Conservation (phyloP, 2,329 filamentous ascomycete genomes). For the Phialophora macrospora region DNA sequence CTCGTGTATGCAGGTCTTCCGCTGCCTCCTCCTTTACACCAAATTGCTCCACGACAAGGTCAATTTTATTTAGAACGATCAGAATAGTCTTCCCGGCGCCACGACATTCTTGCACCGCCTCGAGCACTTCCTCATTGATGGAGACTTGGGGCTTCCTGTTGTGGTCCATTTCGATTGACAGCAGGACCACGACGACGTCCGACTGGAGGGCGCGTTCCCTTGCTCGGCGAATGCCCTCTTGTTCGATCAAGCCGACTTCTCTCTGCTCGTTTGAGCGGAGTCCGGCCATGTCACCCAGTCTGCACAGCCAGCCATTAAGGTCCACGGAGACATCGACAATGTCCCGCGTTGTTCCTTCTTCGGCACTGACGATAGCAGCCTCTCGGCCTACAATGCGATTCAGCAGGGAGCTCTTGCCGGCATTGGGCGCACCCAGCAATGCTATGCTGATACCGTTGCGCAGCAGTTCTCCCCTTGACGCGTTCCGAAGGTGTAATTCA, state of each 20-base stretch:
- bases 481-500: slow-evolving; percentile 72
- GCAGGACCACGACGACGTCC: slow-evolving; percentile 81
- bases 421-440: slow-evolving; percentile 88
- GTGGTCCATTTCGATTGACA: slow-evolving; percentile 67
- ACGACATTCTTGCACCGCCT: slow-evolving; percentile 58
- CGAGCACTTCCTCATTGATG: slow-evolving; percentile 62
- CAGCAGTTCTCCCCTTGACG: slow-evolving; percentile 80
- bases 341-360: slow-evolving; percentile 92
- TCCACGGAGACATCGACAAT: slow-evolving; percentile 91
- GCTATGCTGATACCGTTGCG: slow-evolving; percentile 84
- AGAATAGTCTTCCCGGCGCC: slow-evolving; percentile 59
- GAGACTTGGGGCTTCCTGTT: slow-evolving; percentile 41
- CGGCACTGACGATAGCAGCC: slow-evolving; percentile 90
- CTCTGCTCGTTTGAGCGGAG: slow-evolving; percentile 57
- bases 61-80: slow-evolving; percentile 66
- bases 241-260: slow-evolving; percentile 73
- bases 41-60: slow-evolving; percentile 51
- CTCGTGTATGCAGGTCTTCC: slow-evolving; percentile 42
- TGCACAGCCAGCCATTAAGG: slow-evolving; percentile 85
- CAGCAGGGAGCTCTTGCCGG: slow-evolving; percentile 90
- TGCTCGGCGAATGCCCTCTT: slow-evolving; percentile 88
- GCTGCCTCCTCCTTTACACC: slow-evolving; percentile 20
- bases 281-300: slow-evolving; percentile 94
- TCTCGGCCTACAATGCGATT: slow-evolving; percentile 89
- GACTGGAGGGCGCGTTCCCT: slow-evolving; percentile 79